Conservation (phyloP, 2,329 filamentous ascomycete species). For the Ophiostoma ips region DNA sequence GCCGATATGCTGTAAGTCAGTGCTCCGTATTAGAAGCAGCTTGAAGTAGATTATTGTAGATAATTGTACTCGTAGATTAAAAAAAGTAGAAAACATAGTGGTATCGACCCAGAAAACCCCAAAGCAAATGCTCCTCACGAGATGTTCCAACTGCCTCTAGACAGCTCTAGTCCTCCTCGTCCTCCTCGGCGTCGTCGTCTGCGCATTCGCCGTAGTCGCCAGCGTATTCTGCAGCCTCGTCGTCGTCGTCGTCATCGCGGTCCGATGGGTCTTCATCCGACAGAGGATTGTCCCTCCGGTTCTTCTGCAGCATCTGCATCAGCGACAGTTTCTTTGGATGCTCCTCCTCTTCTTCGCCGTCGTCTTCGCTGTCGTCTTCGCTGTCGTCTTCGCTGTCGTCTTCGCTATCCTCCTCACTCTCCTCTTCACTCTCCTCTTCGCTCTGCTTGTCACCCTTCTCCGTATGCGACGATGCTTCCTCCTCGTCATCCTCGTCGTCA, state of each 20-base stretch:
- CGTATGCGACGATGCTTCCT: neutral
- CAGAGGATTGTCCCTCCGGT: slow-evolving; percentile 1
- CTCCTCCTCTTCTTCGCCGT: neutral
- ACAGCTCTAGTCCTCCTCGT: neutral
- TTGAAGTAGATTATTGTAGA: no score
- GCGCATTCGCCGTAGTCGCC: neutral
- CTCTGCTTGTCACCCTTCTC: neutral
- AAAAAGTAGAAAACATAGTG: neutral
- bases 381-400: neutral
- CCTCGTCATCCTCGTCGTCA: neutral
- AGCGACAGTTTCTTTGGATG: slow-evolving; percentile 6
- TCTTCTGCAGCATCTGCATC: slow-evolving; percentile 5
- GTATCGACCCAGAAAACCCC: neutral
- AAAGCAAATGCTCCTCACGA: neutral
- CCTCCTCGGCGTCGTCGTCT: neutral
- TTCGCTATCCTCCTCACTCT: neutral
- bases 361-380: neutral
- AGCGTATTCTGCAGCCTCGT: neutral
- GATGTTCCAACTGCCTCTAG: no score
- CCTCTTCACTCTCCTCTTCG: neutral
- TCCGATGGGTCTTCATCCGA: neutral
- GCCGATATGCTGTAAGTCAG: no score
- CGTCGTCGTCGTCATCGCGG: neutral
- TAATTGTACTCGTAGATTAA: no score
- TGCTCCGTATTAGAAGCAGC: no score